phyloP scores from a whole-genome alignment of 768 basidiomycete species.

The Pilatotrama ljubarskyi region DNA sequence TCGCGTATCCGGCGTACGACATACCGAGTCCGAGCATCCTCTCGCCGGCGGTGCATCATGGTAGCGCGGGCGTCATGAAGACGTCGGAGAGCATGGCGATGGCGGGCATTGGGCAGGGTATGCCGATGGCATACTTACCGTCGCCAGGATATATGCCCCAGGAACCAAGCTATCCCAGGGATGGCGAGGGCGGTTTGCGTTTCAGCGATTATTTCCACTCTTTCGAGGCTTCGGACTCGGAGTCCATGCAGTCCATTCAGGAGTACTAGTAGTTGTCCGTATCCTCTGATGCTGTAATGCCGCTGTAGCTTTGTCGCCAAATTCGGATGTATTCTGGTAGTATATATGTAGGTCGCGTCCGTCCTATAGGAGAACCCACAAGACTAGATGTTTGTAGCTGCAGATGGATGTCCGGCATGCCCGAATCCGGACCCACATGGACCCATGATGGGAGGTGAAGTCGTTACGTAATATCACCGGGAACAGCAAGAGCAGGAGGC shows the following conservation, averaged over 20 bases:
- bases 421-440: conserved; percentile 14
- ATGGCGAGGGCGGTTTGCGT: neutral
- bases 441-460: conserved; percentile 2
- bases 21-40: neutral
- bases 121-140: neutral
- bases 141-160: neutral
- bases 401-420: neutral
- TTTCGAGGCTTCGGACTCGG: neutral
- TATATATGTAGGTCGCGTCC: neutral
- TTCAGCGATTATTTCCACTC: conserved; percentile 8
- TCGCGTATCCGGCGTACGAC: neutral
- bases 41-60: neutral
- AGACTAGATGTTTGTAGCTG: no score
- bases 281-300: neutral
- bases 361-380: no score
- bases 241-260: neutral
- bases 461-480: conserved; percentile 1
- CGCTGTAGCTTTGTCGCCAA: neutral
- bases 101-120: neutral
- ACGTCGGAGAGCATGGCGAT: conserved; percentile 5
- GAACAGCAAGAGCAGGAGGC: neutral
- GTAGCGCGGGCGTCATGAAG: neutral
- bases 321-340: no score
- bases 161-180: neutral
- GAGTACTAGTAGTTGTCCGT: neutral